phyloP scores from a whole-genome alignment of 1,139 yeast species.

The Ogataea hybrid region DNA sequence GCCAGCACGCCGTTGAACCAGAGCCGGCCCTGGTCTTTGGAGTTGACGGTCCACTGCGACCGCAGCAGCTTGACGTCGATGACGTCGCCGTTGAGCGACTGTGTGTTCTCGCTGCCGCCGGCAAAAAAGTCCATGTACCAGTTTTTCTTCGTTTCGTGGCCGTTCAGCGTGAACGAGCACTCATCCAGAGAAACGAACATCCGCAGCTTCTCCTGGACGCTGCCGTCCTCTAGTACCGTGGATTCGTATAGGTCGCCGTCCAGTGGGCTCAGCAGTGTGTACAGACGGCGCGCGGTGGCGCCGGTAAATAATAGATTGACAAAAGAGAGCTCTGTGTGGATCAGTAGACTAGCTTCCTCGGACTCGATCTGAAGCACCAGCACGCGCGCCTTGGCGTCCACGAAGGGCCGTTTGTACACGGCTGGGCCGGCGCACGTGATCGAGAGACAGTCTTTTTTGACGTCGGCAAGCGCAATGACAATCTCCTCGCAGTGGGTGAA shows the following conservation, averaged over 20 bases:
- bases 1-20: conserved; percentile 28
- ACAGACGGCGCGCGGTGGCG: conserved; percentile 31
- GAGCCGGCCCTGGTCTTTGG: conserved; percentile 20
- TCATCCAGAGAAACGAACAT: conserved; percentile 19
- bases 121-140: conserved; percentile 25
- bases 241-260: conserved; percentile 26
- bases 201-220: conserved; percentile 21
- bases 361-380: conserved; percentile 56
- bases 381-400: conserved; percentile 47
- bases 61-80: conserved; percentile 28
- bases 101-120: background rate
- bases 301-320: conserved; percentile 32
- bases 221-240: conserved; percentile 9
- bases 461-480: conserved; percentile 47
- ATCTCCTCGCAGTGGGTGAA: conserved; percentile 54
- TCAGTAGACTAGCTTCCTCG: conserved; percentile 26
- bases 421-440: conserved; percentile 22
- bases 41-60: conserved; percentile 31
- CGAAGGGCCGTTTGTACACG: conserved; percentile 58
- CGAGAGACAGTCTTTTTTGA: conserved; percentile 43
- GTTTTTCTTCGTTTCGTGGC: conserved; percentile 25
- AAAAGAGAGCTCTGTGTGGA: conserved; percentile 29
- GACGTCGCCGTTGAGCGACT: conserved; percentile 18
- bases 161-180: conserved; percentile 26
- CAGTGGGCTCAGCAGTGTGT: conserved; percentile 26